Base-by-base conservation (phyloP, 805 yeast genomes). In the Candida nitratophila region DNA sequence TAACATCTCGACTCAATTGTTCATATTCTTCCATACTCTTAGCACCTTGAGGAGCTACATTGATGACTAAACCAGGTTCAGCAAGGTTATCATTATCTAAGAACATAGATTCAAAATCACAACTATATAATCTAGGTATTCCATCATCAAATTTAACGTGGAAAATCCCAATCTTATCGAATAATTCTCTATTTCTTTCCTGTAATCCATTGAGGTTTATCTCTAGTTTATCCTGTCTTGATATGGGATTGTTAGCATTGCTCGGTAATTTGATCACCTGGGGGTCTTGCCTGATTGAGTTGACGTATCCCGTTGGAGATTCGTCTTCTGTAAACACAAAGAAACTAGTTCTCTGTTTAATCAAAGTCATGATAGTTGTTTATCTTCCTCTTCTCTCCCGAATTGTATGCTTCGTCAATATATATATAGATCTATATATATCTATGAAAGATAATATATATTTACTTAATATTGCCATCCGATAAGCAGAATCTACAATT, bases 21-120 rank as follows among this genome's bases (percentile, higher is more conserved):
- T 47, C 32, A 45, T 61, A 61, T 31, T 55, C 53, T 14, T 39
- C 35, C 37, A 56, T 50, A n/a, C 47, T 49, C 9, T 43, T 44
- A 1, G 51, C 64, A 2, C 44, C 39, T 36, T 60, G 66, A 1
- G 66, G 66, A 1, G 65, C 63, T 32, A 58, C 52, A 33, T 59
- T 52, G 11, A 60, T 43, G 12, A 41, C 22, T 17, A 57, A 41
- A 4, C 62, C 63, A 7, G 49, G 45, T 8, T 36, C 44, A 14
- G 43, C 26, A 34, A 43, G 44, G 10, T 39, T 39, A 27, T 48
- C 49, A 27, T 56, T 55, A 34, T 45, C 47, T 17, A 20, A 20
- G 37, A 57, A 57, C 2, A 55, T 50, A 2, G 57, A 50, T 40
- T 29, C 22, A n/a, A 33, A 15, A 17, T 40, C 26, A 42, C 19